These are phyloP conservation scores for Astragalus membranaceus DNA, from an alignment of 306 rosid genomes.

Conservation along the genomic window DNA sequence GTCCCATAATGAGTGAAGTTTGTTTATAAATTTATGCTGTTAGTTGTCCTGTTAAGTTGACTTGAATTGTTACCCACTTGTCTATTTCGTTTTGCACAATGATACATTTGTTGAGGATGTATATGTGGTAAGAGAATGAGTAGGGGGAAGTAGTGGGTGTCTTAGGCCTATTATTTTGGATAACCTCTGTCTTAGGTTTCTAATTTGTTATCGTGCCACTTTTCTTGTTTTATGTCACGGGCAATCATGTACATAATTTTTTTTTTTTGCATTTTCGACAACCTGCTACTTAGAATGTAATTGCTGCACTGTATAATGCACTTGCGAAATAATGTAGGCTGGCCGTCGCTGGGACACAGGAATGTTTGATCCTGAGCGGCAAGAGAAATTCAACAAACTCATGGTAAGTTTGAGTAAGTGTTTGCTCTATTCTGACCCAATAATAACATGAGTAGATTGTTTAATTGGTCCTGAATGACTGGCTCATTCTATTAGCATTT, in stretches of 20 bases:
- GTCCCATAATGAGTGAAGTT: background rate
- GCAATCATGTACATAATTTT: background rate
- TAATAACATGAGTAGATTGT: slow-evolving; percentile 10
- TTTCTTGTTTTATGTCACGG: background rate
- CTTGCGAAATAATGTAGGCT: slow-evolving; percentile 42
- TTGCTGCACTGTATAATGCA: slow-evolving; percentile 15
- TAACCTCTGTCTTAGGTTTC: background rate
- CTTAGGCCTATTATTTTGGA: background rate
- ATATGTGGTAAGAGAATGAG: background rate
- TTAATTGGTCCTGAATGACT: slow-evolving; percentile 39
- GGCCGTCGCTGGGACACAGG: slow-evolving; percentile 84
- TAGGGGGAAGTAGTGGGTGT: background rate
- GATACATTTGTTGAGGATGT: background rate
- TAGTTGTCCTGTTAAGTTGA: background rate
- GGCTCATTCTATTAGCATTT: slow-evolving; percentile 33
- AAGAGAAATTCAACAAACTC: slow-evolving; percentile 97
- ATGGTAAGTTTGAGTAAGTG: slow-evolving; percentile 57
- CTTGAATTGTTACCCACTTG: background rate
- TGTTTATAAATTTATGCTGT: background rate
- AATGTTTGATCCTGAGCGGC: slow-evolving; percentile 81
- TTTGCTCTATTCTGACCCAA: background rate
- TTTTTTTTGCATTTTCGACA: slow-evolving; percentile 1
- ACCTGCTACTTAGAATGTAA: slow-evolving; percentile 19
- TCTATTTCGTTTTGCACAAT: background rate
- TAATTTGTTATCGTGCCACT: background rate